These are phyloP conservation scores for Pulveroboletus ravenelii DNA, from an alignment of 768 basidiomycete species.

Conservation along the genomic window DNA sequence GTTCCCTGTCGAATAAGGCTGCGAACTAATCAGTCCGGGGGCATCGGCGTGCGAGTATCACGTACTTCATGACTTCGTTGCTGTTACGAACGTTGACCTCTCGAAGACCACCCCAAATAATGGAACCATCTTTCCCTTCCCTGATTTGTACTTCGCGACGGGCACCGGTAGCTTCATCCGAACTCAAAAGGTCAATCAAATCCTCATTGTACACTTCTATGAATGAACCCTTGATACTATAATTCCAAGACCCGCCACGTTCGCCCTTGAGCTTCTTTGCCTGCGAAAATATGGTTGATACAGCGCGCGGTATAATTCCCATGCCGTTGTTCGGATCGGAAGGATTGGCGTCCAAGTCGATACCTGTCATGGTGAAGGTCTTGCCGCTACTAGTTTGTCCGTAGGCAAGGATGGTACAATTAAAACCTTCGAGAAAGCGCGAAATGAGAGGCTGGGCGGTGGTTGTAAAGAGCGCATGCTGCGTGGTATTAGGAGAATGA, in stretches of 20 bases:
- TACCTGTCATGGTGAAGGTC: constrained; percentile 90
- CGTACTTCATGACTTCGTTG: constrained; percentile 89
- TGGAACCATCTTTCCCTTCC: constrained; percentile 95
- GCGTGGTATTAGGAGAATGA: constrained; percentile 77
- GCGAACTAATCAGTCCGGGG: constrained; percentile 23
- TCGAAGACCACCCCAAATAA: constrained; percentile 93
- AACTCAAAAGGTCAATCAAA: constrained; percentile 86
- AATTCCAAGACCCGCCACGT: constrained; percentile 72
- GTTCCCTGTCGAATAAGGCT: constrained; percentile 89
- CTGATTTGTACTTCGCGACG: constrained; percentile 90
- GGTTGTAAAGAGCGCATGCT: constrained; percentile 78
- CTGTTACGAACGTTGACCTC: constrained; percentile 85
- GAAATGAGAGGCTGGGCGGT: constrained; percentile 83
- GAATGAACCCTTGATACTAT: constrained; percentile 82
- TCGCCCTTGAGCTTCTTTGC: constrained; percentile 75
- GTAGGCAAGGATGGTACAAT: constrained; percentile 64
- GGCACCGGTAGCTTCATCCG: constrained; percentile 60
- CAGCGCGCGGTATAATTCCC: constrained; percentile 94
- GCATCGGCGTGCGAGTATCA: constrained; percentile 18
- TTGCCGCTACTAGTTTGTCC: constrained; percentile 34
- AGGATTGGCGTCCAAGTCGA: constrained; percentile 85
- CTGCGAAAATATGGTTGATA: constrained; percentile 79
- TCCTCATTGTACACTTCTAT: constrained; percentile 99
- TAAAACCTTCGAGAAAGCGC: constrained; percentile 90
- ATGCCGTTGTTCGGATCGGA: constrained; percentile 78